Evolutionary conservation across 768 basidiomycete genomes (phyloP), one percentile per base, ranked within the genome.

Genomic region (Xanthoconium purpureum): DNA sequence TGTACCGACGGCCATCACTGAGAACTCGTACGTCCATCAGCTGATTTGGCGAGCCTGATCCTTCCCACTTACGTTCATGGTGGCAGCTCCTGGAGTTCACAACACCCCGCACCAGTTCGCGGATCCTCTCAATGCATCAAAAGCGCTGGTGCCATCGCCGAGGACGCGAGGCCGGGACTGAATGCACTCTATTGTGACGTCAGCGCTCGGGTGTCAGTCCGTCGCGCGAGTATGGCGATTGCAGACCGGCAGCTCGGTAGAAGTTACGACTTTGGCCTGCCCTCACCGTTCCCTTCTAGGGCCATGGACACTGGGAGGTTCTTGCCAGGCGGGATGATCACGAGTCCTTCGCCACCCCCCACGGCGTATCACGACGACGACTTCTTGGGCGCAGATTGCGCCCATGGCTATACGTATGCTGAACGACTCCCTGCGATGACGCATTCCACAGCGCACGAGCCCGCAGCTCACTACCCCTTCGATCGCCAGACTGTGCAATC

Each of bases 341-440:
- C 62, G 37, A 62, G 54, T 51, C 60, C 66, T 35, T 68, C 66
- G 45, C 58, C 66, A 54, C 55, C 63, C 30, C 50, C 57, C 37
- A 52, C 60, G 54, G 63, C 57, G 57, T 68, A 67, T 61, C 63
- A 60, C 17, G 62, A 66, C n/a, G 60, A 69, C 3, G 65, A 67
- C 49, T 55, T 58, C 20, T 18, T 24, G 45, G 58, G 51, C 55
- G 50, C 51, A 62, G 57, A 69, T 52, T 54, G 57, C 37, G 39
- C 50, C 15, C 56, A 52, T 30, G 43, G 33, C 20, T 67, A 62
- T 50, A 48, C 47, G 3, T 64, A 55, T 45, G 47, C 55, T 13
- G 66, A 64, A 20, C 60, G 37, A 13, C 40, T 59, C 13, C 52
- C 48, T 42, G 44, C 49, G 40, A 58, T 66, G 57, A 62, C 56